Percentiles rank a stretch among this genome's conserved stretches.
Evolutionary conservation across 2,329 filamentous ascomycete species (phyloP).

Genomic region (Phyllosticta citribraziliensis): DNA sequence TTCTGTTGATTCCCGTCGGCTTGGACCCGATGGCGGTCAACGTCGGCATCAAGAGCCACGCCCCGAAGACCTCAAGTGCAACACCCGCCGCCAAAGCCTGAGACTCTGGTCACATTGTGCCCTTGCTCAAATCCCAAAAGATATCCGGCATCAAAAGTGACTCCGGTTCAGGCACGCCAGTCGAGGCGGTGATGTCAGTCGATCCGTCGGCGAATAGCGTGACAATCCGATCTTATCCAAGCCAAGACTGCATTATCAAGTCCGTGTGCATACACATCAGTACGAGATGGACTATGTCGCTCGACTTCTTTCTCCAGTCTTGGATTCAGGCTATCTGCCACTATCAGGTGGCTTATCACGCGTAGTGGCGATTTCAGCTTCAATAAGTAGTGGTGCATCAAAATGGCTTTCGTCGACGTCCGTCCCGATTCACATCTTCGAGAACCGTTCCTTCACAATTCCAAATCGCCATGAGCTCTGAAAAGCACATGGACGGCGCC

Average conservation of each 20-base stretch:
- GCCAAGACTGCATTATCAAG: conserved; percentile 5
- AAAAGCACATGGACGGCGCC: conserved; percentile 1
- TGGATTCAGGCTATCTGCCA: conserved; percentile 2
- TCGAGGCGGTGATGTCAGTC: neutral
- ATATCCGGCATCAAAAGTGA: neutral
- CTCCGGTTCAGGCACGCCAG: neutral
- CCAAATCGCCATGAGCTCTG: neutral
- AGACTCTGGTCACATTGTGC: neutral
- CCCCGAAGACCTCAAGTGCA: neutral
- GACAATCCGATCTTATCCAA: conserved; percentile 9
- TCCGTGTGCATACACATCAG: conserved; percentile 1
- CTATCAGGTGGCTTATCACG: conserved; percentile 4
- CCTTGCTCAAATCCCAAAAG: neutral
- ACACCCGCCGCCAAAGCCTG: conserved; percentile 1
- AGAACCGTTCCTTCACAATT: neutral
- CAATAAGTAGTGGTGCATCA: conserved; percentile 7
- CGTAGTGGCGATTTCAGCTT: neutral
- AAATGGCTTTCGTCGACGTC: neutral
- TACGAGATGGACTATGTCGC: neutral
- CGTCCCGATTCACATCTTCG: neutral
- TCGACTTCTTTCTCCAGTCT: neutral
- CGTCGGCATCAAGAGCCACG: conserved; percentile 1
- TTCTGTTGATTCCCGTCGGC: neutral
- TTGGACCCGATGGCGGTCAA: conserved; percentile 7
- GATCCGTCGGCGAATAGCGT: conserved; percentile 1